Evolutionary conservation across 1,139 yeast genomes (phyloP), one percentile per base, ranked within the genome.

Genomic region (Yamadazyma oceani): DNA sequence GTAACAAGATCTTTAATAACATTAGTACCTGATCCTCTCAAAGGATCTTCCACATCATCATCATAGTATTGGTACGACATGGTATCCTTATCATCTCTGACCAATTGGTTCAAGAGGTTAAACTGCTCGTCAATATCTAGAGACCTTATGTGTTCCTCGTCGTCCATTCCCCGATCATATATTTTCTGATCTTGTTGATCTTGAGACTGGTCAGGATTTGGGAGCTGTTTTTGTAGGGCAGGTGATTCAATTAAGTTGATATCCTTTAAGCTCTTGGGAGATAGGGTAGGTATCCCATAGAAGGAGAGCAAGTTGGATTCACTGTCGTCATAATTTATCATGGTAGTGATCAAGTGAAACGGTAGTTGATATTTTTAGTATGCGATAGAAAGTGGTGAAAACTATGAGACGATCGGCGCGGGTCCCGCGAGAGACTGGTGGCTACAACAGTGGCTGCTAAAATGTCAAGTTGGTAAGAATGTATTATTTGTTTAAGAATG

Each of bases 21-120:
- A 40, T 66, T 68, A 11, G 72, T 64, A 8, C 73, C 74, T 22
- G 62, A 62, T 13, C 77, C 78, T 14, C 76, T 72, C 45, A 82
- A 60, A 0, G 88, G 87, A 51, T 82, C 89, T 17, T 60, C 62
- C 3, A 62, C 52, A 40, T 64, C 66, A 16, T 47, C 48, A 14
- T 44, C 43, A 15, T 37, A 37, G 14, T 37, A 43, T 26, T 43
- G 43, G n/a, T 40, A 35, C 12, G 36, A 30, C 9, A 42, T 42
- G 17, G 32, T 32, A 30, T 12, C 34, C 13, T 33, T 38, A 11
- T 41, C 41, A 12, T 42, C 40, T 36, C 55, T 50, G 19, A 65
- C 55, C 16, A 67, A 46, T 12, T 49, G 42, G 30, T 53, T 57
- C 39, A 68, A 48, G 27, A 64, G 44, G 17, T 51, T 50, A 44